These are phyloP conservation scores for Herpetomonas samuelpessoai DNA, from an alignment of 208 protist species.

Conservation along the genomic window DNA sequence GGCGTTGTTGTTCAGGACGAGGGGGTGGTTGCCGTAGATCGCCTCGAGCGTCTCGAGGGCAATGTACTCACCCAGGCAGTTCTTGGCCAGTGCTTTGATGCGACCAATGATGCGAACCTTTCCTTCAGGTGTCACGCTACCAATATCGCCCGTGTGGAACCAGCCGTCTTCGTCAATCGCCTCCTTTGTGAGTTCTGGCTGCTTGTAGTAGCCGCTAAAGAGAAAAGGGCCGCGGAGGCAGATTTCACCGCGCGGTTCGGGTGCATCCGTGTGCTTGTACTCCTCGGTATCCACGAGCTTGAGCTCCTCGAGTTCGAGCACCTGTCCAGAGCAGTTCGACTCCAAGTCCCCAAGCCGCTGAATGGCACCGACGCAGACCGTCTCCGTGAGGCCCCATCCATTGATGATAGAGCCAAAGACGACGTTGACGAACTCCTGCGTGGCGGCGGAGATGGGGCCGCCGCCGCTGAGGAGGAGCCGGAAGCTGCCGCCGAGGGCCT, in stretches of 20 bases:
- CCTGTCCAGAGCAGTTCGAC: constrained; percentile 47
- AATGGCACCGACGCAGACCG: constrained; percentile 52
- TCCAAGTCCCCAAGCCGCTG: constrained; percentile 51
- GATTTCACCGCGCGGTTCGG: constrained; percentile 81
- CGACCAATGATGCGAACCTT: constrained; percentile 70
- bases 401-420: constrained; percentile 63
- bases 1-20: constrained; percentile 52
- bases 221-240: constrained; percentile 67
- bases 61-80: constrained; percentile 88
- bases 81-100: constrained; percentile 90
- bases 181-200: constrained; percentile 71
- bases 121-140: constrained; percentile 28
- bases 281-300: constrained; percentile 86
- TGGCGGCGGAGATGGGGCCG: constrained; percentile 57
- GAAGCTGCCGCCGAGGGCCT: constrained; percentile 60
- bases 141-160: constrained; percentile 91
- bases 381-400: constrained; percentile 91
- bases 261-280: constrained; percentile 72
- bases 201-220: constrained; percentile 90
- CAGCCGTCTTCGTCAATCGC: constrained; percentile 75
- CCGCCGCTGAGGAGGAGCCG: constrained; percentile 67
- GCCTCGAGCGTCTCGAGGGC: constrained; percentile 76
- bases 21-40: constrained; percentile 53
- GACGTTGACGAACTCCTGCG: constrained; percentile 86
- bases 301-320: constrained; percentile 74